Base-by-base conservation (phyloP, 495 filamentous ascomycete genomes). In the Neurospora pannonica region DNA sequence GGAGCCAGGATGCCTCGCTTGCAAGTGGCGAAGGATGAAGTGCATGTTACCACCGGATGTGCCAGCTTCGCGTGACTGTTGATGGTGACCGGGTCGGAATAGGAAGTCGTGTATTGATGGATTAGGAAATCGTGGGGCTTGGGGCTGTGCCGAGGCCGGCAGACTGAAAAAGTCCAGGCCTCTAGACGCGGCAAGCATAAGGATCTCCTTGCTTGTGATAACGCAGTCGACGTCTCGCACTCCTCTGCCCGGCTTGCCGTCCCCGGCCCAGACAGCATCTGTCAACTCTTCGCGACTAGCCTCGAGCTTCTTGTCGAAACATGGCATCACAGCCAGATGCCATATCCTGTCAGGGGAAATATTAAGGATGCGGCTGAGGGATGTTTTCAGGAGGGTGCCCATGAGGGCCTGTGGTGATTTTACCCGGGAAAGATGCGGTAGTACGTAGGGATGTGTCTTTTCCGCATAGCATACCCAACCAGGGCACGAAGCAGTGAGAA, bases 381-480 rank as follows among this genome's bases (percentile, higher is more conserved):
- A 88, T 0, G 94, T 93, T 78, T 99, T 99, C 38, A 98, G 80
- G 31, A 97, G 87, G 1, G 94, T 97, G 11, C 97, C 96, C 60
- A 92, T 90, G 48, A 98, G 83, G 4, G 96, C 96, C 82, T 98
- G 97, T 4, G 96, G 96, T 0, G 94, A 97, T 81, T 98, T 98
- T 39, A 98, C 86, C 17, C 89, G 89, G 46, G 94, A 98, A 38
- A 99, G 87, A 81, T 99, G 94, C 8, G 95, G 94, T 60, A 99
- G 87, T 54, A 98, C 89, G 77, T 97, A 90, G 0, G 96, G 94
- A 79, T 99, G 95, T 38, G 94, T 97, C 83, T 98, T 98, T 78
- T 99, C 96, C 70, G 95, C 94, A 81, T 99, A 98, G 83, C 96
- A 99, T 39, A 99, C 95, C 94, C 97, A 99, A 38, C 96, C 96